phyloP scores from a whole-genome alignment of 129 eudicot genomes.

The Arctium lappa region DNA sequence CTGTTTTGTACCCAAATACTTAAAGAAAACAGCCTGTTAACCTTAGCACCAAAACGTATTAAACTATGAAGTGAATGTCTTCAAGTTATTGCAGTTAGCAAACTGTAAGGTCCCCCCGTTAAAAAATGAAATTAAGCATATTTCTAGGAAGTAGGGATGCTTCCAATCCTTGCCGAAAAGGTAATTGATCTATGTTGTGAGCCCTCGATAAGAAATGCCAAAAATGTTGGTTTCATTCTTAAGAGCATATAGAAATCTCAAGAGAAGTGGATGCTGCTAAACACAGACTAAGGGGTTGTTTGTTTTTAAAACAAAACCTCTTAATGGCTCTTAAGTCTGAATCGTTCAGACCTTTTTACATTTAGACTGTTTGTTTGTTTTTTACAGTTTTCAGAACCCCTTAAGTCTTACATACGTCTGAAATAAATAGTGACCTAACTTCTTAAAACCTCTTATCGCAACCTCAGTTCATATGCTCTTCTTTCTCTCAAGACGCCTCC shows the following conservation, averaged over 20 bases:
- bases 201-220: not conserved
- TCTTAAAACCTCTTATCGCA: too few relatives aligned
- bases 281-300: not conserved
- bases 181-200: not conserved
- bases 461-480: too few relatives aligned
- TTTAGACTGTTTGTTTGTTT: too few relatives aligned
- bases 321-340: too few relatives aligned
- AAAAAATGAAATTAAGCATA: not conserved
- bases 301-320: too few relatives aligned
- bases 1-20: not conserved
- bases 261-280: not conserved
- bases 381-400: too few relatives aligned
- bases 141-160: not conserved
- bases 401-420: too few relatives aligned
- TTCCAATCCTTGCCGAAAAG: not conserved
- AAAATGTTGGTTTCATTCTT: not conserved
- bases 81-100: not conserved
- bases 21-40: not conserved
- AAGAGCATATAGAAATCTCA: not conserved
- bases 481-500: too few relatives aligned
- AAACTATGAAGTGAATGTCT: not conserved
- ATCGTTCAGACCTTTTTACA: too few relatives aligned
- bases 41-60: not conserved
- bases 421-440: too few relatives aligned
- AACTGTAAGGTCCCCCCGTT: not conserved